Conservation (phyloP, 129 eudicot species). For the Solidago caesia region DNA sequence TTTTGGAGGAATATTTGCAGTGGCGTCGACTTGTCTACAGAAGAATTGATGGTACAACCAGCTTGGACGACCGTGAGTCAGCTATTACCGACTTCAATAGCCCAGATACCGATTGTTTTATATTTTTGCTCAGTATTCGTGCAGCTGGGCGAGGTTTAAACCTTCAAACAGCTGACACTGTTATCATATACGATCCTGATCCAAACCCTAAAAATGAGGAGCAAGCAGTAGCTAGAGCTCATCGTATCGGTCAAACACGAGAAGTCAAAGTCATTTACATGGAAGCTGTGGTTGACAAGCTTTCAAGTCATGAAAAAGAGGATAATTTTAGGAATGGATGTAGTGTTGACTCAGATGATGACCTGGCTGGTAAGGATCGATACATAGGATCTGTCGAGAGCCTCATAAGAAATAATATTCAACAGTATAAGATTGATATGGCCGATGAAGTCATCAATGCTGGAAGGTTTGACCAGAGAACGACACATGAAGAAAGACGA, state of each 20-base stretch:
- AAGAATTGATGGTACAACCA: conserved; percentile 91
- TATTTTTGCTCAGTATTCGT: conserved; percentile 86
- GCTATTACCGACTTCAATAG: conserved; percentile 87
- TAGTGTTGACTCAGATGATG: conserved; percentile 79
- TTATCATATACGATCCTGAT: conserved; percentile 92
- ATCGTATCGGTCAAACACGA: conserved; percentile 93
- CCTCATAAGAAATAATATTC: conserved; percentile 84
- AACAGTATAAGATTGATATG: conserved; percentile 97
- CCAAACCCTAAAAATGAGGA: conserved; percentile 97
- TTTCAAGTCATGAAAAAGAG: conserved; percentile 78
- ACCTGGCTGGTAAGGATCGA: conserved; percentile 90
- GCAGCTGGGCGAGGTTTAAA: conserved; percentile 96
- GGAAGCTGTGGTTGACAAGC: conserved; percentile 96
- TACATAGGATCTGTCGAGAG: conserved; percentile 94
- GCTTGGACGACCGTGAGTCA: conserved; percentile 88
- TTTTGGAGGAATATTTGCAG: conserved; percentile 89
- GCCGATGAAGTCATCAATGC: conserved; percentile 99
- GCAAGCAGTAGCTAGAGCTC: conserved; percentile 99
- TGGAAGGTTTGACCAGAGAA: conserved; percentile 97
- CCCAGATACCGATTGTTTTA: conserved; percentile 80
- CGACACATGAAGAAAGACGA: conserved; percentile 95
- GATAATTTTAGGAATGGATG: conserved; percentile 69
- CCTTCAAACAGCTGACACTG: conserved; percentile 94
- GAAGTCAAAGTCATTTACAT: conserved; percentile 93
- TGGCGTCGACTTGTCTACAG: conserved; percentile 87